Percentiles rank a stretch among this genome's conserved stretches.
Conservation (phyloP, 495 filamentous ascomycete genomes). For the Mycothermus thermophilus region DNA sequence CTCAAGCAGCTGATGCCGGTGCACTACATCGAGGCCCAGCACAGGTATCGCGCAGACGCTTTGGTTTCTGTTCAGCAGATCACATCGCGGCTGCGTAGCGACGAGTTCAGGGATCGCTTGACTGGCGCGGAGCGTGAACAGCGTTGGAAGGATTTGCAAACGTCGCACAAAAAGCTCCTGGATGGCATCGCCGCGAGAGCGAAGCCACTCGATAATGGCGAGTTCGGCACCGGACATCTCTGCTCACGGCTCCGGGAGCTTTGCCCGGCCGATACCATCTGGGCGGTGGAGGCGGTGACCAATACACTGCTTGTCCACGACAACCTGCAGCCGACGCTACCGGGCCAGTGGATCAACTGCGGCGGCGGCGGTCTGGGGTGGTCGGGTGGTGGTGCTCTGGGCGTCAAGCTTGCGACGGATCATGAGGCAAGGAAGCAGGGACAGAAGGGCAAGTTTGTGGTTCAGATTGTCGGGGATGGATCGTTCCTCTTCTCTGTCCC, state of each 20-base stretch:
- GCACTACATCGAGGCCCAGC: slow-evolving; percentile 62
- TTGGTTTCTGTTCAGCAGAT: slow-evolving; percentile 61
- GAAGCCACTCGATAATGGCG: slow-evolving; percentile 43
- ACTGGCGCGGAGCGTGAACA: slow-evolving; percentile 30
- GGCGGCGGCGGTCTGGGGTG: slow-evolving; percentile 88
- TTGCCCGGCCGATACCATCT: slow-evolving; percentile 67
- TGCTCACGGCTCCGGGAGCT: slow-evolving; percentile 46
- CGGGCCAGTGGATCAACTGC: slow-evolving; percentile 84
- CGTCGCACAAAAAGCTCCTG: slow-evolving; percentile 46
- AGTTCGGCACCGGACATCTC: slow-evolving; percentile 58
- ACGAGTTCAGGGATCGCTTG: slow-evolving; percentile 30
- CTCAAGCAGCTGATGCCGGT: slow-evolving; percentile 78
- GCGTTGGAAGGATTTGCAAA: slow-evolving; percentile 43
- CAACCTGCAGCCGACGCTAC: slow-evolving; percentile 58
- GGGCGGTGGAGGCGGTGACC: slow-evolving; percentile 80
- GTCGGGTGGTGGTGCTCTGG: slow-evolving; percentile 81
- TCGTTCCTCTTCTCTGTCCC: slow-evolving; percentile 84
- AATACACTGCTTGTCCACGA: slow-evolving; percentile 67
- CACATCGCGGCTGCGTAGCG: slow-evolving; percentile 38
- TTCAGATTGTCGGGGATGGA: slow-evolving; percentile 86
- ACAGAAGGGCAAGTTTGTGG: slow-evolving; percentile 68
- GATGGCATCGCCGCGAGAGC: slow-evolving; percentile 43
- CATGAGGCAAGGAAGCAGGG: slow-evolving; percentile 44
- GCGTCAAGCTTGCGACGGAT: slow-evolving; percentile 76
- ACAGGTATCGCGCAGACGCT: slow-evolving; percentile 64